These are phyloP conservation scores for Reticulascus tulasneorum DNA, from an alignment of 2,329 filamentous ascomycete genomes.

Conservation along the genomic window DNA sequence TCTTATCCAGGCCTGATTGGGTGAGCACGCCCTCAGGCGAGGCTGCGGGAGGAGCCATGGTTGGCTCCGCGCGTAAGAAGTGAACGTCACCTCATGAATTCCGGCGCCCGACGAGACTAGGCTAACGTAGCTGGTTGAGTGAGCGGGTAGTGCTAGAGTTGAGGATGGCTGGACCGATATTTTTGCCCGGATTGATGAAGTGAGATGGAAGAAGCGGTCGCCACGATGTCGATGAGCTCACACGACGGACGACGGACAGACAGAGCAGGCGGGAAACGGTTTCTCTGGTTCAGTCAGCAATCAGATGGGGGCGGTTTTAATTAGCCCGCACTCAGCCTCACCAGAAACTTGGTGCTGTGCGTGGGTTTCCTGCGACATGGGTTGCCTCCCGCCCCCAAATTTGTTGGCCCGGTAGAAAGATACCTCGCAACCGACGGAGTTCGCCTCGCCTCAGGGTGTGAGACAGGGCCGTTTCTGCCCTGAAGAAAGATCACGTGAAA, in stretches of 20 bases:
- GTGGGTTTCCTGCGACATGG: conserved; percentile 9
- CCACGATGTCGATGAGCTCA: conserved; percentile 15
- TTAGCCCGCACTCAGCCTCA: conserved; percentile 14
- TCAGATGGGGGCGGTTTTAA: conserved; percentile 13
- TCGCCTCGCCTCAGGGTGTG: no score
- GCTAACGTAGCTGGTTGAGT: conserved; percentile 2
- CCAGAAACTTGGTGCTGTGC: conserved; percentile 6
- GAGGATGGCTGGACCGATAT: background rate
- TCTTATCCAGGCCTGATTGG: conserved; percentile 15
- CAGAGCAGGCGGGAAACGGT: no score
- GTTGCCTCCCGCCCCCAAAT: conserved; percentile 14
- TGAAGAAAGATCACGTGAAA: conserved; percentile 8
- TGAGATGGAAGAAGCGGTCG: conserved; percentile 11
- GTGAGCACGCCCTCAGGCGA: conserved; percentile 14
- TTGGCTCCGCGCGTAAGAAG: conserved; percentile 15
- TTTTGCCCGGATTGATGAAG: background rate
- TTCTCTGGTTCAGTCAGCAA: no score
- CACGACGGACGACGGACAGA: conserved; percentile 11
- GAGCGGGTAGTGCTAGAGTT: background rate
- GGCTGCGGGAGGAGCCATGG: conserved; percentile 15
- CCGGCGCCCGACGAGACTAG: conserved; percentile 9
- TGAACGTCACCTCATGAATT: conserved; percentile 12
- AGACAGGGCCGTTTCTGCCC: no score
- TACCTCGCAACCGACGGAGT: no score
- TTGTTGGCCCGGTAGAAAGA: conserved; percentile 4